Conservation (phyloP, 208 protist genomes). For the Crithidia fasciculata region DNA sequence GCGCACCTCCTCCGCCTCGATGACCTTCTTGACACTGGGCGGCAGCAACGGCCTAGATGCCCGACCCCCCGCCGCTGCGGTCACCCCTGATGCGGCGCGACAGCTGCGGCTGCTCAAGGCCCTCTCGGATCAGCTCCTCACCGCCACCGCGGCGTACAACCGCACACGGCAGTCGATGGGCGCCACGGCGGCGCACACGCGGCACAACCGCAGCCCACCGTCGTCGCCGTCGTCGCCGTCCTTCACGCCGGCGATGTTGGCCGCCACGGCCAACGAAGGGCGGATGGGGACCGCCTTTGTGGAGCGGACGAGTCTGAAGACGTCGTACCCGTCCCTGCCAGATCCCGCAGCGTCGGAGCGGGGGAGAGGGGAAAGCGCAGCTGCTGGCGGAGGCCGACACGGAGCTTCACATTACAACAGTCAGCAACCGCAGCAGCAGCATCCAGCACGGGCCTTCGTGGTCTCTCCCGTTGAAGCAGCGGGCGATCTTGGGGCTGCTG, state of each 20-base stretch:
- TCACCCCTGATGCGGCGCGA: constrained; percentile 25
- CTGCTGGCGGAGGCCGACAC: background rate
- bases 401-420: background rate
- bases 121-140: constrained; percentile 26
- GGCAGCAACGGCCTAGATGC: background rate
- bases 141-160: constrained; percentile 33
- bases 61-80: background rate
- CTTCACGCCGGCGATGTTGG: constrained; percentile 2
- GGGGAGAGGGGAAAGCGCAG: background rate
- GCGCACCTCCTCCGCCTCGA: constrained; percentile 8
- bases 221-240: constrained; percentile 20
- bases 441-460: background rate
- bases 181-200: background rate
- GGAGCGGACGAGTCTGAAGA: background rate
- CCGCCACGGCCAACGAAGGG: background rate
- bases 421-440: background rate
- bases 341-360: background rate
- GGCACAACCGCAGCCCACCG: background rate
- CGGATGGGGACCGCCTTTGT: background rate
- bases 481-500: background rate
- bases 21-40: background rate
- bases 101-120: constrained; percentile 33
- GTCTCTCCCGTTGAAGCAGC: background rate
- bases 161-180: constrained; percentile 17
- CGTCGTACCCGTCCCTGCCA: background rate